These are phyloP conservation scores for Claviceps humidiphila DNA, from an alignment of 2,329 filamentous ascomycete species.

Conservation along the genomic window DNA sequence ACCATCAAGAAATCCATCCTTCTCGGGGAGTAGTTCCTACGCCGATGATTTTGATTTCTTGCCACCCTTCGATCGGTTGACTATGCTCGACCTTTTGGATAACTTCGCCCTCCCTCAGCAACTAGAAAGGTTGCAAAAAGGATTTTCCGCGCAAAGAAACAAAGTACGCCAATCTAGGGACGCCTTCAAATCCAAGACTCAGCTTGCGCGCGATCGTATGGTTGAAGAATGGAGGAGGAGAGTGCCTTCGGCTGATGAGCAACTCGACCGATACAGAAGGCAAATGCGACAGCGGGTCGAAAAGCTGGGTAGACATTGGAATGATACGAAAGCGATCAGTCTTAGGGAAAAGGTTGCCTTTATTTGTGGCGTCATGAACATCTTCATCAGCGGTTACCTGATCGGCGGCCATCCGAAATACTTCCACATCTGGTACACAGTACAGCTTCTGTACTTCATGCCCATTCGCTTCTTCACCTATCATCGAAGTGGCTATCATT, in stretches of 20 bases:
- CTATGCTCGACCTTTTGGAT: constrained; percentile 85
- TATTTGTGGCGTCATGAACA: constrained; percentile 91
- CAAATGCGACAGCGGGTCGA: constrained; percentile 86
- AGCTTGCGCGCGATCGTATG: constrained; percentile 73
- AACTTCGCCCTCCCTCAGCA: constrained; percentile 85
- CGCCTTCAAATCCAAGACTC: constrained; percentile 61
- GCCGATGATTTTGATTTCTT: constrained; percentile 81
- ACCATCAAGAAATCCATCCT: constrained; percentile 66
- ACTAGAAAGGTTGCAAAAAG: constrained; percentile 78
- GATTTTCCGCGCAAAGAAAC: constrained; percentile 68
- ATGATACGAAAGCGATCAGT: constrained; percentile 77
- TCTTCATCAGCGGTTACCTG: constrained; percentile 90
- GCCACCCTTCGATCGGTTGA: constrained; percentile 78
- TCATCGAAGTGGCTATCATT: constrained; percentile 83
- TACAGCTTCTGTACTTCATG: constrained; percentile 87
- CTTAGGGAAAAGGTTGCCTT: constrained; percentile 89
- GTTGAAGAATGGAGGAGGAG: constrained; percentile 86
- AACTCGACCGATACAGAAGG: constrained; percentile 78
- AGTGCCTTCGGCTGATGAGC: constrained; percentile 77
- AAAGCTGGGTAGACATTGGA: constrained; percentile 73
- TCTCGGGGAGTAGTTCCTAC: constrained; percentile 73
- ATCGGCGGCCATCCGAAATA: constrained; percentile 74
- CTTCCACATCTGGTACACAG: constrained; percentile 89
- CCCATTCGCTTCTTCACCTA: constrained; percentile 89
- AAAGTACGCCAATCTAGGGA: constrained; percentile 75